Evolutionary conservation across 352 stramenopile species (phyloP), one percentile per base, ranked within the genome.

Genomic region (Pythium utonaiense): DNA sequence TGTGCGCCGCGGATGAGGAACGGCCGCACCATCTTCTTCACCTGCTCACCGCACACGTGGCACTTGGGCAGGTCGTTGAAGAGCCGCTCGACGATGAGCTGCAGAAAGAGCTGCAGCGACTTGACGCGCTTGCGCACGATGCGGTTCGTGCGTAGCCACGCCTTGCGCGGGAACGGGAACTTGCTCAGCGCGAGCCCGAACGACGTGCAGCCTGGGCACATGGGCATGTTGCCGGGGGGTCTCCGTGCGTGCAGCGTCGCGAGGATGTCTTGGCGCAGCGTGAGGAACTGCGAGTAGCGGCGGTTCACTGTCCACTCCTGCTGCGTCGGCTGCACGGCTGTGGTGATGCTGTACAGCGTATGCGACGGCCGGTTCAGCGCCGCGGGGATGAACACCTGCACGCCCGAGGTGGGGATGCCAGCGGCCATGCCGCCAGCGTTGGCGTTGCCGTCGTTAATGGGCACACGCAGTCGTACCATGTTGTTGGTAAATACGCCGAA

Each of bases 261-360:
- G 54, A 88, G 69, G 48, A 93, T 64, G 50, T 89, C 80, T 53
- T 86, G 83, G 54, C 75, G 78, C 16, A 91, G 76, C 72, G 87
- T 75, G 59, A 92, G 74, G 67, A 93, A 93, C 73, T 93, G 84
- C 59, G 84, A 93, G 67, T 93, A 93, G 47, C 84, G 84, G 24
- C 84, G 82, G 62, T 93, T 93, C 38, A 93, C 83, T 0, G 82
- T 90, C 84, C 84, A 93, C 56, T 93, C 84, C 58, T 91, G 78
- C 45, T 71, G 69, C 16, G 80, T 89, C 36, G 83, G 82, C 65
- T 93, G 82, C 59, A 93, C 84, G 24, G 72, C 63, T 75, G 91
- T 84, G 60, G 76, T 90, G 58, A 93, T 88, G 67, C 82, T 90
- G 70, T 93, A 93, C 28, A 93, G 73, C 57, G 84, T 93, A 69